A percentile compares a stretch with the other conserved stretches of the same genome.
Conservation (phyloP, 1,139 yeast species). For the Diutina rugosa region DNA sequence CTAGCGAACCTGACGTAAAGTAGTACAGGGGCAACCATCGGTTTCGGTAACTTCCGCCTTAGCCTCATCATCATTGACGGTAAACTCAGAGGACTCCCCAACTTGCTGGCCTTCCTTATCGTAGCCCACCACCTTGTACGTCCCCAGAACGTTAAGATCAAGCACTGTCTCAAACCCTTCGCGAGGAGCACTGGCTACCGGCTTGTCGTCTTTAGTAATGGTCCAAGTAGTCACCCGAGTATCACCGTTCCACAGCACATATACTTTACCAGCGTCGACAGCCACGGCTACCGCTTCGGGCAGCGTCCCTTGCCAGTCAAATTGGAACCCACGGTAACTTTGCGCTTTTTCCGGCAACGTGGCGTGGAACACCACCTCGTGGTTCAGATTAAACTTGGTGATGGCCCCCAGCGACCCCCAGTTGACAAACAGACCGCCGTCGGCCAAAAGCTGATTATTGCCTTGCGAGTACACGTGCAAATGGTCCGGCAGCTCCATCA, state of each 20-base stretch:
- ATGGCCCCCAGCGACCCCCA: conserved; percentile 29
- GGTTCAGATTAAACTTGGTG: conserved; percentile 18
- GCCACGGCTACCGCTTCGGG: conserved; percentile 18
- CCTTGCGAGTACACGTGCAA: conserved; percentile 24
- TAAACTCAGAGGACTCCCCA: neutral
- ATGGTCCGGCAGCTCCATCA: conserved; percentile 14
- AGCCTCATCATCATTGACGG: neutral
- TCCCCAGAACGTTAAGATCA: neutral
- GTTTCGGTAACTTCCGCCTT: too few relatives aligned
- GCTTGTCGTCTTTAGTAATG: conserved; percentile 6
- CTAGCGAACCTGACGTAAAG: too few relatives aligned
- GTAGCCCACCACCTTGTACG: neutral
- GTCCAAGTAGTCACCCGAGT: conserved; percentile 18
- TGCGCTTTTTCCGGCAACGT: conserved; percentile 13
- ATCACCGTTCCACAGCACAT: conserved; percentile 28
- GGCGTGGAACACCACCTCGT: conserved; percentile 20
- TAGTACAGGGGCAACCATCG: too few relatives aligned
- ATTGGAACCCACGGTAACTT: conserved; percentile 25
- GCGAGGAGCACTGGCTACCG: neutral
- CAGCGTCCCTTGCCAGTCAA: conserved; percentile 22
- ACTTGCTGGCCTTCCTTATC: neutral
- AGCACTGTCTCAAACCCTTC: neutral
- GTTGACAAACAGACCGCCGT: conserved; percentile 19
- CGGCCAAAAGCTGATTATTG: conserved; percentile 19
- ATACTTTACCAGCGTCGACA: conserved; percentile 10